Conservation (phyloP, 2,329 filamentous ascomycete genomes). For the Chrysoporthe austroafricana region DNA sequence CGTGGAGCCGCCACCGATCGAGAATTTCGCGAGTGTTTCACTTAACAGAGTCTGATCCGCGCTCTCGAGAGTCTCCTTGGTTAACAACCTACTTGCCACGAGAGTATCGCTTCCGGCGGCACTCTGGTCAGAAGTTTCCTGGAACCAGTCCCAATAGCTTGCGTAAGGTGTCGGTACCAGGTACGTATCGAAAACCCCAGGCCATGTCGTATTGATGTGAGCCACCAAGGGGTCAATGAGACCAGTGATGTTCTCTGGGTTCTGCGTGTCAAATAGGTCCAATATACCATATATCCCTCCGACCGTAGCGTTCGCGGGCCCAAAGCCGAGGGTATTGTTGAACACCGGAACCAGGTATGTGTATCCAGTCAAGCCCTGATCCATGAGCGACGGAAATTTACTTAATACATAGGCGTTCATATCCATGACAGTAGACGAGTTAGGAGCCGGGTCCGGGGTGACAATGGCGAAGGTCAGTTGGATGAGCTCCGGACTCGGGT, state of each 20-base stretch:
- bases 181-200: not conserved
- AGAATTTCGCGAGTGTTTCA: no score
- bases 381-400: no score
- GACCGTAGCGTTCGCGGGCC: not conserved
- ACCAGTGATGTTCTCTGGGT: not conserved
- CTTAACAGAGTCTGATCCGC: no score
- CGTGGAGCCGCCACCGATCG: no score
- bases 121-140: constrained; percentile 41
- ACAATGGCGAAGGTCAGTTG: not conserved
- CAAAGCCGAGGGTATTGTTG: not conserved
- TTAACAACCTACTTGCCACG: constrained; percentile 50
- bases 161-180: constrained; percentile 34
- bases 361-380: not conserved
- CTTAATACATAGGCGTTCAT: not conserved
- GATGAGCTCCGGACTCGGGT: not conserved
- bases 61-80: constrained; percentile 30
- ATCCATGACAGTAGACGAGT: not conserved
- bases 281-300: no score
- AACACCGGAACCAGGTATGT: not conserved
- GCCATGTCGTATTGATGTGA: not conserved
- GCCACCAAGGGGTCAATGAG: not conserved
- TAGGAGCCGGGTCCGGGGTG: not conserved
- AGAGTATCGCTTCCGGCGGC: constrained; percentile 42
- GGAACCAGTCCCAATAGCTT: constrained; percentile 45
- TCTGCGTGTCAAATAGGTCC: not conserved